Conservation (phyloP, 2,329 filamentous ascomycete species). For the Neonectria punicea region DNA sequence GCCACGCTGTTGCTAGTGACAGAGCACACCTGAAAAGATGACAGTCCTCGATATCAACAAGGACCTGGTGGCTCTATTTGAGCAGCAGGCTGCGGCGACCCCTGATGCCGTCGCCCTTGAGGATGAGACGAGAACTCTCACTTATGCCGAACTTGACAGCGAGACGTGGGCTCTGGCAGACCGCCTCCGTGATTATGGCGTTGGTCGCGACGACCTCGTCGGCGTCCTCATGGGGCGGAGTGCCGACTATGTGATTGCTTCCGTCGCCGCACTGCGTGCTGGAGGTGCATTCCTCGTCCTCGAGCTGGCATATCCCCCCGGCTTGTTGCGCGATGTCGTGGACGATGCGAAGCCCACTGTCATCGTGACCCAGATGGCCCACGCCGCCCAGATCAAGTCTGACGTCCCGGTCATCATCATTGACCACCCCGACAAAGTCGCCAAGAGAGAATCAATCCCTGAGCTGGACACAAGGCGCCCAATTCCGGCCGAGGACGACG, state of each 20-base stretch:
- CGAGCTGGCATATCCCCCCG: conserved; percentile 81
- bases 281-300: conserved; percentile 84
- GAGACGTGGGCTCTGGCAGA: conserved; percentile 73
- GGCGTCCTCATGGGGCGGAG: conserved; percentile 80
- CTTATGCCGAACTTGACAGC: conserved; percentile 77
- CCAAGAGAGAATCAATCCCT: conserved; percentile 40
- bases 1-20: conserved; percentile 8
- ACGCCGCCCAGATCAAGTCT: conserved; percentile 72
- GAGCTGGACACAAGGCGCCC: conserved; percentile 57
- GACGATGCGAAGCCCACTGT: conserved; percentile 79
- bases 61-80: conserved; percentile 78
- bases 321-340: conserved; percentile 78
- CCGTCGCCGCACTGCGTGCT: conserved; percentile 79
- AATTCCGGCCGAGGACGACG: conserved; percentile 71
- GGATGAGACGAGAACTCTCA: conserved; percentile 73
- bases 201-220: conserved; percentile 78
- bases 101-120: conserved; percentile 78
- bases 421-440: conserved; percentile 56
- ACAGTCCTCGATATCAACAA: conserved; percentile 75
- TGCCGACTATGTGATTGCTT: conserved; percentile 82
- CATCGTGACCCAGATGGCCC: conserved; percentile 73
- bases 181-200: conserved; percentile 73
- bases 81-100: conserved; percentile 73
- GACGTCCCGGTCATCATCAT: conserved; percentile 72
- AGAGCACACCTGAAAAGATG: conserved; percentile 55